Evolutionary conservation across 257 asterid species (phyloP).

Genomic region (Jaltomata sinuosa): DNA sequence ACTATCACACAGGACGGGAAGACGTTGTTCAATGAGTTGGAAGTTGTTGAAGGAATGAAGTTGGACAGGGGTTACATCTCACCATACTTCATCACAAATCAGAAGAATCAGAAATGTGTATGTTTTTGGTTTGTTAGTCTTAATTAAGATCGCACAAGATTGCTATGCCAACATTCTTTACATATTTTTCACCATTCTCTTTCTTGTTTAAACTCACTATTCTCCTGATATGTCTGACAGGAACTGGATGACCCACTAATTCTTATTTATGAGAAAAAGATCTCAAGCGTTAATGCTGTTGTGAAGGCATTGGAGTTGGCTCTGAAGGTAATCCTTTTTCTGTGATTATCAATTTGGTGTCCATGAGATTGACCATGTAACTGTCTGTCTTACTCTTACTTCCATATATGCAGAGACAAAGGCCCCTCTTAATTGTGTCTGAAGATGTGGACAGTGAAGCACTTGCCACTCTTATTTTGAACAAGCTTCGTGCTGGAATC

Average conservation of each 20-base stretch:
- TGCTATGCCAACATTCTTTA: background rate
- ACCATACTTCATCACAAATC: slow-evolving; percentile 88
- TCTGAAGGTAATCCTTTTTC: slow-evolving; percentile 42
- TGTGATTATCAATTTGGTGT: background rate
- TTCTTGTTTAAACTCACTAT: background rate
- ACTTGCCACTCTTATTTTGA: slow-evolving; percentile 87
- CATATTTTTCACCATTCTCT: background rate
- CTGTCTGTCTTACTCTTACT: background rate
- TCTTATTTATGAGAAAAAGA: slow-evolving; percentile 86
- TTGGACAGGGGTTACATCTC: slow-evolving; percentile 90
- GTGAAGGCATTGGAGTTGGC: slow-evolving; percentile 90
- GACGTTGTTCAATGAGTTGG: slow-evolving; percentile 79
- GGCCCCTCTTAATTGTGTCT: slow-evolving; percentile 70
- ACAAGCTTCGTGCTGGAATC: slow-evolving; percentile 90
- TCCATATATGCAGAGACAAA: slow-evolving; percentile 47
- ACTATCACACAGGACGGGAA: slow-evolving; percentile 64
- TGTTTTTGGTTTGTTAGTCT: slow-evolving; percentile 12
- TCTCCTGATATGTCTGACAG: slow-evolving; percentile 18
- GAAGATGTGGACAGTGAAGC: slow-evolving; percentile 98
- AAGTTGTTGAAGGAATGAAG: slow-evolving; percentile 98
- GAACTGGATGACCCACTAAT: slow-evolving; percentile 87
- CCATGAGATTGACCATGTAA: background rate
- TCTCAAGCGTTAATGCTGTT: slow-evolving; percentile 55
- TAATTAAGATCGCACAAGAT: background rate
- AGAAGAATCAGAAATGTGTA: slow-evolving; percentile 93